These are phyloP conservation scores for Fusarium bactridioides DNA, from an alignment of 2,329 filamentous ascomycete genomes.

Conservation along the genomic window DNA sequence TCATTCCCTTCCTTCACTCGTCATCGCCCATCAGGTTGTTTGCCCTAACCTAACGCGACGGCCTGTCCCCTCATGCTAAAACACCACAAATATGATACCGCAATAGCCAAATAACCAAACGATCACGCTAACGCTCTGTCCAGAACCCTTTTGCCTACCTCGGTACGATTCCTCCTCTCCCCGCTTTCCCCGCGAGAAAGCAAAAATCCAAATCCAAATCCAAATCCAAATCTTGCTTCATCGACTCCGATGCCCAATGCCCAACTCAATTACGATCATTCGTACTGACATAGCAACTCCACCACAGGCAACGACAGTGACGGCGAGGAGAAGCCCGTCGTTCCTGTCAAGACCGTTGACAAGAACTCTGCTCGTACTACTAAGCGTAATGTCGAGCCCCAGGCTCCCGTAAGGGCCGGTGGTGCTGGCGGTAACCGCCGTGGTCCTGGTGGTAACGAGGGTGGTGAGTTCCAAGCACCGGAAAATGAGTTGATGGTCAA, in stretches of 20 bases:
- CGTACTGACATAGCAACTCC: slow-evolving; percentile 32
- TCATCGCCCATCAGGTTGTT: slow-evolving; percentile 32
- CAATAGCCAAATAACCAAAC: background rate
- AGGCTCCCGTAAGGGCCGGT: slow-evolving; percentile 65
- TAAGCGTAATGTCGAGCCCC: slow-evolving; percentile 87
- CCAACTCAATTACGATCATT: slow-evolving; percentile 31
- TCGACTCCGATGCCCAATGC: slow-evolving; percentile 21
- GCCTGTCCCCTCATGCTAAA: background rate
- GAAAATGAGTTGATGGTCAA: background rate
- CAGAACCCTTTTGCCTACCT: slow-evolving; percentile 99
- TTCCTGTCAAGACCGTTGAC: slow-evolving; percentile 88
- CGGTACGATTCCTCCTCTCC: slow-evolving; percentile 68
- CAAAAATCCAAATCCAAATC: slow-evolving; percentile 8
- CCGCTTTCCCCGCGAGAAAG: slow-evolving; percentile 28
- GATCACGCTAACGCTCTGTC: slow-evolving; percentile 30
- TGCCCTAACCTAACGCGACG: slow-evolving; percentile 32
- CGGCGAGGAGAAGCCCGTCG: slow-evolving; percentile 75
- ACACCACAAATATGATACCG: slow-evolving; percentile 1
- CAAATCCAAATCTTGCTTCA: slow-evolving; percentile 23
- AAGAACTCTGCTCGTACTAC: slow-evolving; percentile 76
- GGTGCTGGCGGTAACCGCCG: slow-evolving; percentile 57
- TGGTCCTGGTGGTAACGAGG: slow-evolving; percentile 79
- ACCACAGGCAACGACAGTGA: slow-evolving; percentile 65
- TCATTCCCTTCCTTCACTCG: slow-evolving; percentile 27
- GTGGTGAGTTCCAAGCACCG: slow-evolving; percentile 68